phyloP scores from a whole-genome alignment of 331 rosid species.

The Pyrus hybrid region DNA sequence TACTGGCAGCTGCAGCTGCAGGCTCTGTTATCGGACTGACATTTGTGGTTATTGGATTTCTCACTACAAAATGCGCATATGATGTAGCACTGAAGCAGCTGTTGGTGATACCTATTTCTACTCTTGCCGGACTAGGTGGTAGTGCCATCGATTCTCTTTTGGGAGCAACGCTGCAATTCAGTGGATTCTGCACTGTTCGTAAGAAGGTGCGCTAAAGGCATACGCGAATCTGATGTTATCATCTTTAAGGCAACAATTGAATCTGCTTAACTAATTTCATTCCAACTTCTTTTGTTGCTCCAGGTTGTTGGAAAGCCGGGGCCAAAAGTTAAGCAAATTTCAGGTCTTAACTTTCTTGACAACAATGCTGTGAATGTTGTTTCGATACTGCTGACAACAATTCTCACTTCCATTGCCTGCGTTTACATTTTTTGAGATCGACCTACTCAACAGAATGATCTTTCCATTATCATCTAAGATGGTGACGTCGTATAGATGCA shows the following conservation, averaged over 20 bases:
- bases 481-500: conserved; percentile 1
- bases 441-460: not conserved
- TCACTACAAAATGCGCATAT: conserved; percentile 41
- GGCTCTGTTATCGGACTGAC: conserved; percentile 66
- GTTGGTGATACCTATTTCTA: conserved; percentile 61
- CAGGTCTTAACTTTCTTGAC: conserved; percentile 71
- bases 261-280: not conserved
- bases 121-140: conserved; percentile 65
- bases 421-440: conserved; percentile 38
- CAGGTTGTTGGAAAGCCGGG: conserved; percentile 96
- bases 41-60: conserved; percentile 46
- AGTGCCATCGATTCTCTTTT: conserved; percentile 78
- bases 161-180: conserved; percentile 94
- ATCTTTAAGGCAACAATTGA: not conserved
- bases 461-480: not conserved
- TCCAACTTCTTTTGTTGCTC: not conserved
- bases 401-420: conserved; percentile 58
- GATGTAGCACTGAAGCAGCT: conserved; percentile 59
- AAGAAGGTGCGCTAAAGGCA: conserved; percentile 45
- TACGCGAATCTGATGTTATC: not conserved
- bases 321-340: conserved; percentile 68
- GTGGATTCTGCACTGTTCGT: conserved; percentile 83
- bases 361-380: conserved; percentile 85
- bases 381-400: conserved; percentile 60
- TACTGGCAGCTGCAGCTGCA: conserved; percentile 77